Percentiles rank a stretch among this genome's conserved stretches.
Conservation (phyloP, 1,284 basidiomycete genomes). For the Mycena sp. region DNA sequence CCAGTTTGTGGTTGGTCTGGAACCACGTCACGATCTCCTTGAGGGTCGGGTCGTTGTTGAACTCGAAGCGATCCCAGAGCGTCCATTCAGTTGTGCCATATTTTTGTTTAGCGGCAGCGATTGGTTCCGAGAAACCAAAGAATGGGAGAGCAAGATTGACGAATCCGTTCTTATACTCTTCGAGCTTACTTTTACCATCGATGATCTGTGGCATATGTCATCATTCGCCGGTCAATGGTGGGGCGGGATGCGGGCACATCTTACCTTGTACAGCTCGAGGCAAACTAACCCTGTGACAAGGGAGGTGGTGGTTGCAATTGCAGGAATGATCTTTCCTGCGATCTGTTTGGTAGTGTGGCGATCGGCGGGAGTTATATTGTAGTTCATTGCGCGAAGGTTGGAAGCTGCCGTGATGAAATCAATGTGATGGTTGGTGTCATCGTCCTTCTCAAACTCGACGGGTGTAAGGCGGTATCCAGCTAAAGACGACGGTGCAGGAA, state of each 20-base stretch:
- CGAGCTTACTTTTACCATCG: conserved; percentile 92
- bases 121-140: conserved; percentile 99
- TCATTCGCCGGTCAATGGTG: not conserved
- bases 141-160: conserved; percentile 98
- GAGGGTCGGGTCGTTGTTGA: conserved; percentile 90
- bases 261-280: conserved; percentile 95
- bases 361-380: conserved; percentile 90
- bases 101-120: conserved; percentile 91
- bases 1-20: conserved; percentile 85
- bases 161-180: conserved; percentile 98
- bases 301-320: conserved; percentile 98
- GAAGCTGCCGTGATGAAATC: conserved; percentile 99
- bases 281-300: conserved; percentile 96
- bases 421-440: conserved; percentile 98
- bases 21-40: conserved; percentile 90
- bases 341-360: conserved; percentile 98
- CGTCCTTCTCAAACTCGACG: conserved; percentile 99
- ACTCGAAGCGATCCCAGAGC: conserved; percentile 97
- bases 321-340: conserved; percentile 99
- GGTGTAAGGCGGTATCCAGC: conserved; percentile 95
- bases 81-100: conserved; percentile 95
- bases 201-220: conserved; percentile 71
- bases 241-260: not conserved
- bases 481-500: conserved; percentile 90
- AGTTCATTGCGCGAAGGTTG: conserved; percentile 97